Conservation (phyloP, 345 rosid species). For the Angophora floribunda region DNA sequence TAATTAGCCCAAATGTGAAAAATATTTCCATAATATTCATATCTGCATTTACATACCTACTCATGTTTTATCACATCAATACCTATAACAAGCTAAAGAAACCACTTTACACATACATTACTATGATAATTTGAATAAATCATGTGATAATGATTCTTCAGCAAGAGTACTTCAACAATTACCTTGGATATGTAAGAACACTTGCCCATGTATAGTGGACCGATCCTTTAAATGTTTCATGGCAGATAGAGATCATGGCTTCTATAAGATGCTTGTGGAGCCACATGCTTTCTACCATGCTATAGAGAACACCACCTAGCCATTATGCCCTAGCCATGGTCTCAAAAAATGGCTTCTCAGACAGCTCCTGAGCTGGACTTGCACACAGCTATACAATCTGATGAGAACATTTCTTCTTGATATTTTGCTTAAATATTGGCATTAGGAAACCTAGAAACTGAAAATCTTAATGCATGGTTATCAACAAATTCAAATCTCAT, state of each 20-base stretch:
- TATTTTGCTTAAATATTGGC: neutral
- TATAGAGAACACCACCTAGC: slow-evolving; percentile 94
- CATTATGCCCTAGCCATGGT: slow-evolving; percentile 62
- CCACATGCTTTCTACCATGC: slow-evolving; percentile 99
- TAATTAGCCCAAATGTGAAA: neutral
- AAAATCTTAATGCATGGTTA: neutral
- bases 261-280: slow-evolving; percentile 93
- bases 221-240: slow-evolving; percentile 69
- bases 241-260: slow-evolving; percentile 68
- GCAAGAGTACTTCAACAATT: neutral
- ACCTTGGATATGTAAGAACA: slow-evolving; percentile 98
- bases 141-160: neutral
- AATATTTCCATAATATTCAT: neutral
- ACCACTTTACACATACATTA: neutral
- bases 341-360: slow-evolving; percentile 91
- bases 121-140: neutral
- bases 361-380: slow-evolving; percentile 96
- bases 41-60: neutral
- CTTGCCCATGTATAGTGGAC: slow-evolving; percentile 94
- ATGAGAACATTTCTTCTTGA: neutral
- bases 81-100: neutral
- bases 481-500: neutral
- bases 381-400: neutral
- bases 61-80: neutral
- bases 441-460: neutral